phyloP scores from a whole-genome alignment of 306 rosid species.

The Fragaria nilgerrensis region DNA sequence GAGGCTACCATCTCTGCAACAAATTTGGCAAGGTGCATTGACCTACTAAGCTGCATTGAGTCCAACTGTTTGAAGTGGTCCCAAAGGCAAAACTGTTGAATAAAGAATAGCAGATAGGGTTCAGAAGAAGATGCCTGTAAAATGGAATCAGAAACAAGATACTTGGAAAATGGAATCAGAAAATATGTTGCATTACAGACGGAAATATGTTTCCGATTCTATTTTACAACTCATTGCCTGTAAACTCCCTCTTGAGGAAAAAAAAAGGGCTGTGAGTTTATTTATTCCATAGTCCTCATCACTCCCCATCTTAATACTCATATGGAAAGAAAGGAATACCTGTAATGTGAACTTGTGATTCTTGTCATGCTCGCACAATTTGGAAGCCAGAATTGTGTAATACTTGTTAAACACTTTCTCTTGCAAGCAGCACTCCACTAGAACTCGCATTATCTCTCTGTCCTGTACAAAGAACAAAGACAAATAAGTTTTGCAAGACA shows the following conservation, averaged over 20 bases:
- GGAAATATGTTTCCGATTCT: not conserved
- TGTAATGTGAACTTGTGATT: conserved; percentile 92
- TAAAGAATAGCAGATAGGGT: not conserved
- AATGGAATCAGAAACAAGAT: not conserved
- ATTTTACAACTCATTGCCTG: not conserved
- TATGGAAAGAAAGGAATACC: conserved; percentile 40
- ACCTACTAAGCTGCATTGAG: conserved; percentile 64
- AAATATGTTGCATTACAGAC: not conserved
- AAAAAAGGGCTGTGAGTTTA: not conserved
- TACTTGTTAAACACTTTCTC: conserved; percentile 91
- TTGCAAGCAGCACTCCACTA: conserved; percentile 88
- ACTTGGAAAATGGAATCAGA: too few relatives aligned
- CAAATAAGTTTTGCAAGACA: not conserved
- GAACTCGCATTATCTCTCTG: conserved; percentile 87
- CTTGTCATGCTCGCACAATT: conserved; percentile 89
- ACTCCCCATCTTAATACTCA: conserved; percentile 5
- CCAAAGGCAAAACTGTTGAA: conserved; percentile 83
- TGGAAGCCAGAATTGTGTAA: conserved; percentile 77
- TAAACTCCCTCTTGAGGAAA: not conserved
- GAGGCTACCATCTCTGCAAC: conserved; percentile 78
- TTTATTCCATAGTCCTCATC: not conserved
- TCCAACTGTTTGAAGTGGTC: conserved; percentile 85
- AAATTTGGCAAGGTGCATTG: conserved; percentile 81
- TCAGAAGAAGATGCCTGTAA: not conserved
- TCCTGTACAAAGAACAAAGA: conserved; percentile 47